Evolutionary conservation across 768 basidiomycete genomes (phyloP), one percentile per base, ranked within the genome.

Genomic region (Leccinum ochraceum): DNA sequence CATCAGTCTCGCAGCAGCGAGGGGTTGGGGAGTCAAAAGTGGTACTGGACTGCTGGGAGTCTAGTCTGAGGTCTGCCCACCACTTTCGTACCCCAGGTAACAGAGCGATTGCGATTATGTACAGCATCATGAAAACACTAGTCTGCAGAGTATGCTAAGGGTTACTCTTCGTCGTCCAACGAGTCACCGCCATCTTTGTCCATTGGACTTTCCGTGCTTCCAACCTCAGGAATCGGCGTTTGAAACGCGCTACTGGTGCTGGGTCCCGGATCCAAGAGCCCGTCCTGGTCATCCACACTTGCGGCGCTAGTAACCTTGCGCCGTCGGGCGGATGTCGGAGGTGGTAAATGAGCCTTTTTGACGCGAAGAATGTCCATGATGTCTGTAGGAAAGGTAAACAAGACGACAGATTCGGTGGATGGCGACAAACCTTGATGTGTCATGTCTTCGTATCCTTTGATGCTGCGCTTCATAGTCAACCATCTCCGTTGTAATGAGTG

Each of bases 391-490:
- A 22, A 30, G 56, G 58, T 65, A 56, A 62, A 54, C 52, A 56
- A 60, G 48, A 59, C 42, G 30, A 62, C 53, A 52, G 0, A 46
- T 10, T 50, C 42, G 48, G 53, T 51, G n/a, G 26, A 28, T 46
- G n/a, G 32, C 48, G 46, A 71, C 79, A 24, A 56, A 89, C 91
- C 91, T 75, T 84, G 81, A 69, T 90, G 88, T 2, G 88, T 81
- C 90, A 93, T 92, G 52, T 89, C 83, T 71, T 92, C 90, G 64
- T 83, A 81, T 20, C 88, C 90, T 70, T 88, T 89, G 60, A 93
- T 81, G 56, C 88, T 77, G 59, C 82, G 80, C 68, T 93, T 93
- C 86, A 93, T 84, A 1, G 88, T 88, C 52, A 86, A 69, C 91
- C 91, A 94, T 53, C 90, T 86, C 42, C 90, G 82, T 65, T 92